Evolutionary conservation across 306 rosid genomes (phyloP).

Genomic region (Albizia julibrissin): DNA sequence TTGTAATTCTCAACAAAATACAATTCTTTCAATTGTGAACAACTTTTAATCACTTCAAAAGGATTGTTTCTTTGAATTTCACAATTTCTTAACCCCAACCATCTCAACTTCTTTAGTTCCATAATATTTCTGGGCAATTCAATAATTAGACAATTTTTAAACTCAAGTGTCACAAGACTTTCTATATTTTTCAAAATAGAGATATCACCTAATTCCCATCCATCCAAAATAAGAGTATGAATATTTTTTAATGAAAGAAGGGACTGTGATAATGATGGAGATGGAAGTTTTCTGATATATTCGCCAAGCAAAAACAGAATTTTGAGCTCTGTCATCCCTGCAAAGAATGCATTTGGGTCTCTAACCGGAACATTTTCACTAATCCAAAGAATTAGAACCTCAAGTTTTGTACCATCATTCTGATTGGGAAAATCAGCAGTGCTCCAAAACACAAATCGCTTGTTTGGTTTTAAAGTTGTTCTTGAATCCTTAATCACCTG

Average conservation of each 20-base stretch:
- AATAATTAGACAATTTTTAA: neutral
- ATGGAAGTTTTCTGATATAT: neutral
- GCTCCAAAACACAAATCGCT: neutral
- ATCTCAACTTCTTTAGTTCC: constrained; percentile 14
- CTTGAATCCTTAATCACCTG: neutral
- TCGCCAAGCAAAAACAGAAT: neutral
- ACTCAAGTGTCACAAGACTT: neutral
- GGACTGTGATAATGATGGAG: neutral
- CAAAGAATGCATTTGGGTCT: neutral
- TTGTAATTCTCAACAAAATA: neutral
- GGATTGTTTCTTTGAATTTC: neutral
- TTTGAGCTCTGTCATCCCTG: neutral
- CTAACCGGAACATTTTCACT: neutral
- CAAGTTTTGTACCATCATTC: neutral
- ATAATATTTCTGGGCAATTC: neutral
- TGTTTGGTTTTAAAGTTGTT: neutral
- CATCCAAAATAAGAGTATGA: neutral
- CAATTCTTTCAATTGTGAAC: neutral
- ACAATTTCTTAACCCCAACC: neutral
- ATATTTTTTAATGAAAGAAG: neutral
- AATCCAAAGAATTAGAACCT: neutral
- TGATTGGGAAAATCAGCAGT: neutral
- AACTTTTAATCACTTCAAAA: constrained; percentile 1
- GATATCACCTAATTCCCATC: neutral
- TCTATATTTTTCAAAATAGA: neutral